Evolutionary conservation across 176 grass and related monocot species (phyloP).

Genomic region (Eleusine indica): DNA sequence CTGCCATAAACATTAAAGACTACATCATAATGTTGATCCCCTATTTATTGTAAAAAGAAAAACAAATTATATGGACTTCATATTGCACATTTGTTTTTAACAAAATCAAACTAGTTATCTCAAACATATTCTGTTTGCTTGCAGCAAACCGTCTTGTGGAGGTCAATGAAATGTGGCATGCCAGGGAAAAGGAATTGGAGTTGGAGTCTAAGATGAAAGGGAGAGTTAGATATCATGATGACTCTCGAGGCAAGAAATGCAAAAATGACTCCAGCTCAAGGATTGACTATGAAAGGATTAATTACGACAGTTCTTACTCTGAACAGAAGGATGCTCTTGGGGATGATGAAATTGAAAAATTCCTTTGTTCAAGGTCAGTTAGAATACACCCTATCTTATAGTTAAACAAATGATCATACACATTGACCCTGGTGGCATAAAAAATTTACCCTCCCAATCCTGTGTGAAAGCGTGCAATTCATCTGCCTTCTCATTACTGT

Average conservation of each 20-base stretch:
- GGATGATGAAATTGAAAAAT: conserved; percentile 81
- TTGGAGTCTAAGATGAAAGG: conserved; percentile 63
- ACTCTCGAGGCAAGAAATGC: conserved; percentile 46
- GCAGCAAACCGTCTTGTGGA: conserved; percentile 89
- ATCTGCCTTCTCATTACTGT: background rate
- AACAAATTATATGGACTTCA: background rate
- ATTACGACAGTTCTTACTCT: conserved; percentile 45
- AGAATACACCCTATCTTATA: background rate
- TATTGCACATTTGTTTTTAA: background rate
- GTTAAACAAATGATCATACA: background rate
- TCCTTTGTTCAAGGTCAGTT: conserved; percentile 87
- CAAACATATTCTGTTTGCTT: conserved; percentile 18
- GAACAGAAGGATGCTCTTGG: conserved; percentile 51
- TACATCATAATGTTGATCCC: background rate
- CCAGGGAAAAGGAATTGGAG: conserved; percentile 80
- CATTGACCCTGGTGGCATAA: background rate
- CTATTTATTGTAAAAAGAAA: background rate
- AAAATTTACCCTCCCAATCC: background rate
- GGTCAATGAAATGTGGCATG: conserved; percentile 90
- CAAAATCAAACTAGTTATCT: background rate
- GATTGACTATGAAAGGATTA: conserved; percentile 38
- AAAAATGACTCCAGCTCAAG: conserved; percentile 55
- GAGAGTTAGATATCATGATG: conserved; percentile 33
- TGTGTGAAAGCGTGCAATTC: background rate
- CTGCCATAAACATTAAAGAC: background rate